Conservation (phyloP, 2,329 filamentous ascomycete species). For the Aspergillus sp. region DNA sequence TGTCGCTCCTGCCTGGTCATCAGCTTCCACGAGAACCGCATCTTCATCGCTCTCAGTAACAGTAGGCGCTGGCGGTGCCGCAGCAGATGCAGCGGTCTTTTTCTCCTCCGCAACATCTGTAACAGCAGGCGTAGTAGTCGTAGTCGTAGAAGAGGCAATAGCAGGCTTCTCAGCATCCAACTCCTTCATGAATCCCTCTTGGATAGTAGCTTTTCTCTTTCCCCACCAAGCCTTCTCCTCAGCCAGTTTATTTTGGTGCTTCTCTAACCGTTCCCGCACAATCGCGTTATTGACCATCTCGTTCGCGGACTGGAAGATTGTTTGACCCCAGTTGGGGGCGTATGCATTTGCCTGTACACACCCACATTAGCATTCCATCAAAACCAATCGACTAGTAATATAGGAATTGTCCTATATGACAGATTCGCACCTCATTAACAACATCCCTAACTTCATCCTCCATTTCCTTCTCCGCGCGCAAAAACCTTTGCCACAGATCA, state of each 20-base stretch:
- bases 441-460: slow-evolving; percentile 94
- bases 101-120: slow-evolving; percentile 12
- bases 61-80: slow-evolving; percentile 22
- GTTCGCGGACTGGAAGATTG: slow-evolving; percentile 95
- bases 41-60: slow-evolving; percentile 64
- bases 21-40: slow-evolving; percentile 73
- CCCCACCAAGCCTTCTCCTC: slow-evolving; percentile 92
- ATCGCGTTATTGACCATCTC: slow-evolving; percentile 86
- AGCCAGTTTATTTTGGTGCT: slow-evolving; percentile 69
- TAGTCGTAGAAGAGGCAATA: slow-evolving; percentile 11
- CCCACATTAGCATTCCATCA: background rate
- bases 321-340: slow-evolving; percentile 82
- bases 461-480: slow-evolving; percentile 93
- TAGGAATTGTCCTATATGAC: background rate
- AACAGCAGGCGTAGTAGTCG: slow-evolving; percentile 15
- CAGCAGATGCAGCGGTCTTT: background rate
- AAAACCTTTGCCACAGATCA: slow-evolving; percentile 90
- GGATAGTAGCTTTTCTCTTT: slow-evolving; percentile 71
- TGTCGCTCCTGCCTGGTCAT: slow-evolving; percentile 41
- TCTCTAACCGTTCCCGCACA: slow-evolving; percentile 71
- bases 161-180: slow-evolving; percentile 49
- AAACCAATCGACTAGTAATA: background rate
- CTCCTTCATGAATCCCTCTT: slow-evolving; percentile 80
- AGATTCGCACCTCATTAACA: slow-evolving; percentile 72
- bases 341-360: slow-evolving; percentile 80